Evolutionary conservation across 768 basidiomycete species (phyloP), one percentile per base, ranked within the genome.

Genomic region (Trametes maxima): DNA sequence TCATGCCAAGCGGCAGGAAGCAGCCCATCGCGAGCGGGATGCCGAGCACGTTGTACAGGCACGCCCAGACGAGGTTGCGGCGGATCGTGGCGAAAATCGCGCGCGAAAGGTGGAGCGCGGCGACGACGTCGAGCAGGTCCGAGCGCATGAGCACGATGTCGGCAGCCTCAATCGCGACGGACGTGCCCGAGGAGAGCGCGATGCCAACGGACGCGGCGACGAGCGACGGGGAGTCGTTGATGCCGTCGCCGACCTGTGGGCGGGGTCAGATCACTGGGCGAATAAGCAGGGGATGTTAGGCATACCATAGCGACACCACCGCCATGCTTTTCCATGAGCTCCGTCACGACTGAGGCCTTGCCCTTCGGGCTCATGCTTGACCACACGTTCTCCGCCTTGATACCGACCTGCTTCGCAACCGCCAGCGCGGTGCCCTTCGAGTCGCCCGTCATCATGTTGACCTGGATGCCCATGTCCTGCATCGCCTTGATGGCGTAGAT

Each of bases 1-100:
- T 93, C 28, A 96, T 65, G 14, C 94, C 94, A 72, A 94, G 83
- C 0, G 97, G 97, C 13, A 98, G 80, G 78, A 99, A 88, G 48
- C 98, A 59, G 24, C 97, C 97, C 97, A 99, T 99, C 21, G 97
- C 97, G 47, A 98, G 85, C 17, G 97, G 97, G 60, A 99, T 96
- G 56, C 94, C 92, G 59, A 96, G 76, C 36, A 96, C 72, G 69
- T 98, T 97, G 78, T 97, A 97, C 54, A 95, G 79, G 71, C 94
- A 97, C 14, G 97, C 97, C 95, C 95, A 99, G 50, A 95, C 72
- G 50, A 99, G 86, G 75, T 98, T 99, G 48, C 94, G 87, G 49
- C 84, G 85, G 75, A 99, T 98, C 58, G 94, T 92, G 21, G 82
- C 73, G 77, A 98, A 97, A 70, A 99, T 98, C 43, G 82, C 78